phyloP scores from a whole-genome alignment of 148 eudicot genomes.

The Cornus controversa region DNA sequence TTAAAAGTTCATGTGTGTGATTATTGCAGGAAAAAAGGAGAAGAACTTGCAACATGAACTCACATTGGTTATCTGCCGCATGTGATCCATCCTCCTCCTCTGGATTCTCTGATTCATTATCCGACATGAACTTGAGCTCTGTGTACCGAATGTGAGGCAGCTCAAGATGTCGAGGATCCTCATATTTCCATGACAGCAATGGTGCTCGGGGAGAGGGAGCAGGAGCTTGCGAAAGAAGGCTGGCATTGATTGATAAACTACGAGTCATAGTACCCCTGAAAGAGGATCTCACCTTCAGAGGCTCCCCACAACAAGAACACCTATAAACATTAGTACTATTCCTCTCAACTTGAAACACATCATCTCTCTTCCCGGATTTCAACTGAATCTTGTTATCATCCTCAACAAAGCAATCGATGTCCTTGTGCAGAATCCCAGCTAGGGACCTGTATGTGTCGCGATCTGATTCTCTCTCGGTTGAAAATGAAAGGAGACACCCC shows the following conservation, averaged over 20 bases:
- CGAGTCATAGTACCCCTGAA: constrained; percentile 22
- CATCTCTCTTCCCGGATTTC: constrained; percentile 33
- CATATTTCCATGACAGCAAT: constrained; percentile 37
- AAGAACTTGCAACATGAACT: neutral
- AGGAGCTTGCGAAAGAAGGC: constrained; percentile 38
- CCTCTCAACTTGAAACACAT: constrained; percentile 17
- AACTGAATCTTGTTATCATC: constrained; percentile 44
- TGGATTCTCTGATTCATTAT: constrained; percentile 27
- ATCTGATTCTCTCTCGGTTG: constrained; percentile 54
- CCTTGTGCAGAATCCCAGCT: constrained; percentile 45
- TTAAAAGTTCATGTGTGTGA: neutral
- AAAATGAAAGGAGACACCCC: constrained; percentile 80
- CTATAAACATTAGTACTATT: constrained; percentile 17
- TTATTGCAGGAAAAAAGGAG: neutral
- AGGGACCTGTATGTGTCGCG: constrained; percentile 41
- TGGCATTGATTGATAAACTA: constrained; percentile 24
- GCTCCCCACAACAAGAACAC: constrained; percentile 93
- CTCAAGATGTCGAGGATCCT: constrained; percentile 51
- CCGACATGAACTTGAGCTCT: constrained; percentile 53
- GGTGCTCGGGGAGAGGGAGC: constrained; percentile 69
- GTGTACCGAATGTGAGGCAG: constrained; percentile 45
- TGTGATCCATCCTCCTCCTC: constrained; percentile 35
- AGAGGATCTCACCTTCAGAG: constrained; percentile 50
- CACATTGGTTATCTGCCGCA: constrained; percentile 16
- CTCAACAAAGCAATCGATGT: constrained; percentile 45